Base-by-base conservation (phyloP, 202 grass and related monocot species). In the Cymbopogon flexuosus region DNA sequence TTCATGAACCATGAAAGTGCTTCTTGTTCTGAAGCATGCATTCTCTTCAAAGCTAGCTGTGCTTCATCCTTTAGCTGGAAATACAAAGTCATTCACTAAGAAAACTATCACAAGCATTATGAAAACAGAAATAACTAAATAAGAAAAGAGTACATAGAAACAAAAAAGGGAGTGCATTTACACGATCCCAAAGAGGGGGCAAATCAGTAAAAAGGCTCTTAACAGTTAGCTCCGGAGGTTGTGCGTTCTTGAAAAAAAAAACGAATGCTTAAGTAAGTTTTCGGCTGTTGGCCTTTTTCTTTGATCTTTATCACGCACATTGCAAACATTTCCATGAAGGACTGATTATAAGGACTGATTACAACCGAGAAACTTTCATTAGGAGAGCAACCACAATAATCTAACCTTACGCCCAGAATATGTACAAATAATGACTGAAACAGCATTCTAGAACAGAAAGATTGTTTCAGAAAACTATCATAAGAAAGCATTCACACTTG, bases 271-370 rank as follows among this genome's bases (percentile, higher is more conserved):
- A 60, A 93, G 77, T 35, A 95, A 89, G 62, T 95, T 99, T 65
- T 99, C 90, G 39, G 87, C 86, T 67, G 88, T 95, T 82, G 92
- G 96, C 63, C 96, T 95, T 87, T 95, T 98, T 86, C 90, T 88
- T 94, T 90, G 95, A 84, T 95, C 92, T 93, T 98, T 98, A 19
- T 90, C 85, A 98, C 83, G 78, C 90, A 99, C 92, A 98, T 98
- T 19, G 90, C 92, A 80, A 95, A 85, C 96, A 98, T 99, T 87
- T 99, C 92, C 74, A 93, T 99, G 93, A 98, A 98, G 72, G 92
- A 91, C 96, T 95, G n/a, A n/a, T n/a, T n/a, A n/a, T n/a, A 99
- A 99, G 72, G 90, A 91, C 92, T 93, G 90, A 43, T 71, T 77
- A 89, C 86, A 93, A 83, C 73, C 83, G 77, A 93, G 90, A 87